Base-by-base conservation (phyloP, 2,329 filamentous ascomycete species). In the Sarocladium oryzae region DNA sequence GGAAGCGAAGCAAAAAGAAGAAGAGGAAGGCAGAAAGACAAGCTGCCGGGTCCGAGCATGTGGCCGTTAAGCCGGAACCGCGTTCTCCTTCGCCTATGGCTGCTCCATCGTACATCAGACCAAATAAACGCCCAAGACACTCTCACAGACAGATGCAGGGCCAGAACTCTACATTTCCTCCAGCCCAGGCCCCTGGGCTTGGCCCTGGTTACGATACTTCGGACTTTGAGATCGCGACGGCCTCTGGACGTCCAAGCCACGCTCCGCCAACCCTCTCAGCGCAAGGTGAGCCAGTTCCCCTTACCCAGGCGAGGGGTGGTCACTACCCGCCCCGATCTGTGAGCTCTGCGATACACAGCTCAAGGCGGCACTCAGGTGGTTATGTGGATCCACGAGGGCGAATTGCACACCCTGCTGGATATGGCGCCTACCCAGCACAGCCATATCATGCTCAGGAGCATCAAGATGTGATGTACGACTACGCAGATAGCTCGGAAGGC, bases 11-110 rank as follows among this genome's bases (percentile, higher is more conserved):
- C 21, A 76, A 73, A 56, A 77, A 70, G 53, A 76, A 75, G 58
- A 82, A 79, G 61, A 78, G 72, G 57, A 74, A 76, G 67, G 71
- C 72, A 37, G 78, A 78, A 54, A 69, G 66, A 58, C 71, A 72
- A 69, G 72, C 66, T 61, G 68, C 64, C 48, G 76, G 76, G 55
- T 72, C 74, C 49, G 66, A 64, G 33, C 74, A 72, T 30, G 78
- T 80, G 9, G 74, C 75, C 56, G 83, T 86, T 58, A 86, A 86
- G 60, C 68, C 75, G 21, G 83, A 86, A 61, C 82, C 82, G n/a
- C 74, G 72, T 45, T 86, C 83, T 2, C 77, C 79, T 1, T 85
- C 82, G 6, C 82, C 81, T 8, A 64, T 83, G 49, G 69, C 69
- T 54, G 74, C 74, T 16, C 74, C 74, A 18, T 70, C 76, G n/a